Evolutionary conservation across 2,329 filamentous ascomycete genomes (phyloP).

Genomic region (Aureobasidium melanogenum): DNA sequence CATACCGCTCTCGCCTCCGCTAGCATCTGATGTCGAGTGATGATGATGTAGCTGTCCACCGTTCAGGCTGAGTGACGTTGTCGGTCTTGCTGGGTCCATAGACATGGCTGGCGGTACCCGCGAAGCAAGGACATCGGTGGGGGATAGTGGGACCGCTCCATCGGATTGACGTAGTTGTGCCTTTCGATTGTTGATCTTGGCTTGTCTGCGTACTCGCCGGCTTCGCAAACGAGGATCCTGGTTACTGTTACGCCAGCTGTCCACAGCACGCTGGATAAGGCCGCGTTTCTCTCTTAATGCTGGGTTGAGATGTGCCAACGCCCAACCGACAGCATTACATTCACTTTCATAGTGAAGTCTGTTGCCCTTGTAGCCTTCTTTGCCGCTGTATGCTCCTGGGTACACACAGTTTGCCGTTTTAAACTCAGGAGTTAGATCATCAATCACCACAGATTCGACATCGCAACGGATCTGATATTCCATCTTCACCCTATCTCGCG

Average conservation of each 20-base stretch:
- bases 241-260: conserved; percentile 99
- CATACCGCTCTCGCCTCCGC: conserved; percentile 80
- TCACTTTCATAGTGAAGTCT: conserved; percentile 94
- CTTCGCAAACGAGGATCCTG: conserved; percentile 87
- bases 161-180: conserved; percentile 4
- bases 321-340: conserved; percentile 99
- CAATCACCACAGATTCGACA: conserved; percentile 90
- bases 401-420: conserved; percentile 99
- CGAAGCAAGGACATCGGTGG: background rate
- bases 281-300: conserved; percentile 87
- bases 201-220: conserved; percentile 85
- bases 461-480: conserved; percentile 98
- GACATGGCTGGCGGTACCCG: background rate
- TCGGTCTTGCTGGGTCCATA: background rate
- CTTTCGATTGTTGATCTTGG: conserved; percentile 69
- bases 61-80: conserved; percentile 4
- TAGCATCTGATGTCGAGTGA: conserved; percentile 17
- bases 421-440: conserved; percentile 77
- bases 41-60: conserved; percentile 15
- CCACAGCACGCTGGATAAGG: conserved; percentile 90
- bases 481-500: conserved; percentile 95
- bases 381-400: conserved; percentile 84
- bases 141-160: background rate
- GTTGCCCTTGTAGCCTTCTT: conserved; percentile 95
- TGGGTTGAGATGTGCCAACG: conserved; percentile 84